Conservation (phyloP, 768 basidiomycete species). For the Pulveroboletus sp. region DNA sequence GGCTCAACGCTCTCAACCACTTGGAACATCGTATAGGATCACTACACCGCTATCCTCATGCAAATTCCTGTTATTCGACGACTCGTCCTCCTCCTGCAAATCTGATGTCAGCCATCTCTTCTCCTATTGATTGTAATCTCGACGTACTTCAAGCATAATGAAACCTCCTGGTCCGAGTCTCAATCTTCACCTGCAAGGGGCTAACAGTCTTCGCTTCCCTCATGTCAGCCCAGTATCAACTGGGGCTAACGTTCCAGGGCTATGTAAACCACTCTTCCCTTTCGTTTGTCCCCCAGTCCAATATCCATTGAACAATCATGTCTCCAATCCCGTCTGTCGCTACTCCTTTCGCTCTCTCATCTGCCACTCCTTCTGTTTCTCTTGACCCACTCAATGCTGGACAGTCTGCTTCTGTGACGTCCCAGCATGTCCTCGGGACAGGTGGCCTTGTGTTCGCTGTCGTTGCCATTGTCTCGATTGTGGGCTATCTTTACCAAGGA, state of each 20-base stretch:
- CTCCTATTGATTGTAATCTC: neutral
- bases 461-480: constrained; percentile 11
- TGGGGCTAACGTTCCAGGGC: constrained; percentile 2
- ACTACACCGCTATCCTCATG: neutral
- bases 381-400: neutral
- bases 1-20: neutral
- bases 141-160: neutral
- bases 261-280: constrained; percentile 4
- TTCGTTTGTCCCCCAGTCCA: neutral
- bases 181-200: neutral
- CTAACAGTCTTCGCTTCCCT: constrained; percentile 1
- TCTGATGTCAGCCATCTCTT: too few species aligned
- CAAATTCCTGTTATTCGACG: too few species aligned
- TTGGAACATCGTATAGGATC: neutral
- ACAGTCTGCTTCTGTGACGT: neutral
- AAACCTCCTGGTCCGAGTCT: neutral
- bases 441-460: constrained; percentile 14
- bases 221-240: constrained; percentile 3
- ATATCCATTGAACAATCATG: neutral
- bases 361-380: constrained; percentile 1
- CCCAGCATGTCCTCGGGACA: constrained; percentile 5
- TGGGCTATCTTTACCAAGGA: constrained; percentile 14
- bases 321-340: too few species aligned
- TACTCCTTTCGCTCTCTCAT: constrained; percentile 3
- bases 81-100: neutral